A percentile compares a stretch with the other conserved stretches of the same genome.
Conservation (phyloP, 768 basidiomycete genomes). For the Leccinum pellstonianum region DNA sequence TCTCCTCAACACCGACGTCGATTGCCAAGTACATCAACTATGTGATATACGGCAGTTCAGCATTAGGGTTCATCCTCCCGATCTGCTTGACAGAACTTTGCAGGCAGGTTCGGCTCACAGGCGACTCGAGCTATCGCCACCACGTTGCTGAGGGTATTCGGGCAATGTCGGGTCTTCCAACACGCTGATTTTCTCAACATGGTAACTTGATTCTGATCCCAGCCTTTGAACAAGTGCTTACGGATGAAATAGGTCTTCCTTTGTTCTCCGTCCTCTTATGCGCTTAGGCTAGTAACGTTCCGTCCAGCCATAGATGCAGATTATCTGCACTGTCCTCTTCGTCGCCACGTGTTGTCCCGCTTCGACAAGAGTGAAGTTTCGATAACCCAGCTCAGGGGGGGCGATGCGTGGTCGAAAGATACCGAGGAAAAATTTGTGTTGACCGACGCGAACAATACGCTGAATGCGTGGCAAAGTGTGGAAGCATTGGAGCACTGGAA, state of each 20-base stretch:
- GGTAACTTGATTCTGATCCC: conserved; percentile 41
- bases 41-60: conserved; percentile 37
- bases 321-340: conserved; percentile 67
- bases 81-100: conserved; percentile 65
- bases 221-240: conserved; percentile 8
- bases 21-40: conserved; percentile 49
- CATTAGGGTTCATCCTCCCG: conserved; percentile 33
- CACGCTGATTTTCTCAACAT: conserved; percentile 66
- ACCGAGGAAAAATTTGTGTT: conserved; percentile 51
- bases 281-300: conserved; percentile 47
- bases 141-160: conserved; percentile 72
- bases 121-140: conserved; percentile 63
- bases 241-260: conserved; percentile 64
- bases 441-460: conserved; percentile 58
- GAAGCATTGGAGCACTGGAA: conserved; percentile 76
- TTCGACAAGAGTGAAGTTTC: conserved; percentile 56
- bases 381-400: conserved; percentile 39
- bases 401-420: conserved; percentile 15
- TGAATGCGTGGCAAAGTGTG: conserved; percentile 64
- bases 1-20: conserved; percentile 18
- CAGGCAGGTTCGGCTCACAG: conserved; percentile 62
- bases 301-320: conserved; percentile 53
- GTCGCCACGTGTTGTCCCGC: conserved; percentile 54
- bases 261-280: conserved; percentile 58
- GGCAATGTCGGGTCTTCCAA: conserved; percentile 79